Conservation (phyloP, 148 eudicot genomes). For the Amaranthus cruentus region DNA sequence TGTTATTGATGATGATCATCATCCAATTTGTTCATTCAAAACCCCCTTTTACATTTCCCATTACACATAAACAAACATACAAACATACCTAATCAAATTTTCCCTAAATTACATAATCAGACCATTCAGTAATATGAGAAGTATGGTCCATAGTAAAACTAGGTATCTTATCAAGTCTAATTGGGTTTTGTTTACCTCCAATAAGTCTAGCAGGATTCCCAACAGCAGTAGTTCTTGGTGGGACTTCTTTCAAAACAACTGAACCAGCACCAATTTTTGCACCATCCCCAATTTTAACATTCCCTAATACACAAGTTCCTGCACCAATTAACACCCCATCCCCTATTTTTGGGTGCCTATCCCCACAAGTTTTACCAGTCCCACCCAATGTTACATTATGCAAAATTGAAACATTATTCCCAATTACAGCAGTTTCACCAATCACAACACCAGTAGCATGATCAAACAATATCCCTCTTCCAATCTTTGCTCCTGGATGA, state of each 20-base stretch:
- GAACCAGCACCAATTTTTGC: slow-evolving; percentile 86
- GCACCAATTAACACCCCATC: slow-evolving; percentile 81
- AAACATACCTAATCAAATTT: slow-evolving; percentile 3
- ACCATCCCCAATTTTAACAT: slow-evolving; percentile 65
- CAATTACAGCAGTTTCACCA: slow-evolving; percentile 89
- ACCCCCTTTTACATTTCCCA: too few species aligned
- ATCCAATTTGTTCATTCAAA: slow-evolving; percentile 28
- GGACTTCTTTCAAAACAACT: slow-evolving; percentile 64
- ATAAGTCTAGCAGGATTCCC: slow-evolving; percentile 81
- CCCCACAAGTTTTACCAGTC: slow-evolving; percentile 58
- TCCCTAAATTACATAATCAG: slow-evolving; percentile 57
- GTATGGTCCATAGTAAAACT: slow-evolving; percentile 80
- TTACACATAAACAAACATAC: too few species aligned
- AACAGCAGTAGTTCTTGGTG: slow-evolving; percentile 63
- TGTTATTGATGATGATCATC: background rate
- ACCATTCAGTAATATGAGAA: slow-evolving; percentile 55
- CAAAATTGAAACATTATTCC: slow-evolving; percentile 67
- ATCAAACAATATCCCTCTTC: slow-evolving; percentile 70
- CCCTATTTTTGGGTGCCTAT: slow-evolving; percentile 74
- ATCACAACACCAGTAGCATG: slow-evolving; percentile 83
- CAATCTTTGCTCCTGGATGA: slow-evolving; percentile 80
- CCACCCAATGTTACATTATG: slow-evolving; percentile 82
- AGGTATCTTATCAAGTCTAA: slow-evolving; percentile 47
- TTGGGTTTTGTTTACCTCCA: slow-evolving; percentile 68
- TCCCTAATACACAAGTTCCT: slow-evolving; percentile 76